A percentile compares a stretch with the other conserved stretches of the same genome.
These are phyloP conservation scores for Penstemon barbatus DNA, from an alignment of 257 asterid species.

Conservation along the genomic window DNA sequence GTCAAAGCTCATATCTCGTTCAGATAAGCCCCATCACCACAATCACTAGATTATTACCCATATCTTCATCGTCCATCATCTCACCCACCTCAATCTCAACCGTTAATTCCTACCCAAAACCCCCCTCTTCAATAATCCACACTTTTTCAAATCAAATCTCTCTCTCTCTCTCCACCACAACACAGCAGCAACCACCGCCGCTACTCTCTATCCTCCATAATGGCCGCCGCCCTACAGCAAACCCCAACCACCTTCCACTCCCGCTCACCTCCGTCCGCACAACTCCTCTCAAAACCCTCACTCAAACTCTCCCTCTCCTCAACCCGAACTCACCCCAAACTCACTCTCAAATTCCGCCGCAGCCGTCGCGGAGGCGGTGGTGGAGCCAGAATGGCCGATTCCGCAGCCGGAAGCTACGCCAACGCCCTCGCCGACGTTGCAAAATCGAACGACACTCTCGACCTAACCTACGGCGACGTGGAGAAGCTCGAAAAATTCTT, in stretches of 20 bases:
- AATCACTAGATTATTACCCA: conserved; percentile 35
- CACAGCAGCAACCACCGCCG: conserved; percentile 28
- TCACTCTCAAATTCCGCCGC: conserved; percentile 42
- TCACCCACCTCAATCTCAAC: conserved; percentile 26
- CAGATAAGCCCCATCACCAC: conserved; percentile 52
- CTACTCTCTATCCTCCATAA: conserved; percentile 15
- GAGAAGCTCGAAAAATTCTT: conserved; percentile 61
- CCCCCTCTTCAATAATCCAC: conserved; percentile 27
- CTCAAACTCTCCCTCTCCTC: conserved; percentile 48
- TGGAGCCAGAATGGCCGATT: conserved; percentile 58
- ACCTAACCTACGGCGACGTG: conserved; percentile 48
- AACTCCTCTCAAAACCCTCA: conserved; percentile 30
- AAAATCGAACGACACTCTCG: conserved; percentile 50
- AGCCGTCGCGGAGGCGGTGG: conserved; percentile 33
- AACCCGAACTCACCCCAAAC: conserved; percentile 48
- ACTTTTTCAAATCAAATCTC: conserved; percentile 4
- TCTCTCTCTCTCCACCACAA: neutral
- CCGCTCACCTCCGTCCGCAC: conserved; percentile 44
- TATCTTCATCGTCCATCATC: conserved; percentile 37
- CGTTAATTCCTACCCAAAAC: conserved; percentile 38
- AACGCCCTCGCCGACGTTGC: conserved; percentile 77
- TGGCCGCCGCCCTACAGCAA: conserved; percentile 66
- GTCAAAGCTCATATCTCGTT: conserved; percentile 37
- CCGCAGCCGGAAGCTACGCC: conserved; percentile 81
- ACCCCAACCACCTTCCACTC: conserved; percentile 50